Evolutionary conservation across 495 filamentous ascomycete species (phyloP).

Genomic region (Podospora pseudopauciseta): DNA sequence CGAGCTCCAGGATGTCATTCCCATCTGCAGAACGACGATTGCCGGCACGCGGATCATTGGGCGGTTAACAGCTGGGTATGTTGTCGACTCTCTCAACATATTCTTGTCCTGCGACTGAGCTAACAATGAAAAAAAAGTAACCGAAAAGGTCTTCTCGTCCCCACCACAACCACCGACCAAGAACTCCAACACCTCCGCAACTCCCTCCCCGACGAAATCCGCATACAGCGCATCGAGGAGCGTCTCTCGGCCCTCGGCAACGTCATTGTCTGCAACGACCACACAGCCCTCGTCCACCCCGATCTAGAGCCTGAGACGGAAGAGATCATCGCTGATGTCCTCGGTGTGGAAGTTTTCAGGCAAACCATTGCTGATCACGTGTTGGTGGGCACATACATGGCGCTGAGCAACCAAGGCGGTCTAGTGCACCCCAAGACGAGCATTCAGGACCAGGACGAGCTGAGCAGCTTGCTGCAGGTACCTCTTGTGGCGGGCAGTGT

Average conservation of each 20-base stretch:
- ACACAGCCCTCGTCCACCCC: constrained; percentile 94
- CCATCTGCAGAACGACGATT: constrained; percentile 96
- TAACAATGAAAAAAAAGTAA: constrained; percentile 53
- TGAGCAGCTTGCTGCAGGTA: constrained; percentile 88
- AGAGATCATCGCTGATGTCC: constrained; percentile 92
- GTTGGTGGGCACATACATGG: constrained; percentile 92
- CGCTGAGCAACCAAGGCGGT: constrained; percentile 91
- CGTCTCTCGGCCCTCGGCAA: constrained; percentile 93
- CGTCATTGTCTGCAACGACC: constrained; percentile 94
- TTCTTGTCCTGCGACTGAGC: background rate
- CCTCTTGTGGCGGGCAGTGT: constrained; percentile 91
- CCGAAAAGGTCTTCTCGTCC: constrained; percentile 92
- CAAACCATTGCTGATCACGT: constrained; percentile 98
- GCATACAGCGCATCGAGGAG: constrained; percentile 94
- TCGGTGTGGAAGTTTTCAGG: constrained; percentile 96
- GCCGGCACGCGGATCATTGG: constrained; percentile 94
- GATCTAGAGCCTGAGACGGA: constrained; percentile 95
- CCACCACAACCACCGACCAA: constrained; percentile 94
- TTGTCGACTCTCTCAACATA: constrained; percentile 5
- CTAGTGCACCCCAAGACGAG: constrained; percentile 95
- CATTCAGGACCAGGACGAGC: constrained; percentile 96
- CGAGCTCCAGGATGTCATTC: constrained; percentile 94
- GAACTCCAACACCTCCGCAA: constrained; percentile 96
- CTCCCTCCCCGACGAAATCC: constrained; percentile 81
- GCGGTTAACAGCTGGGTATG: constrained; percentile 88